Conservation (phyloP, 2,329 filamentous ascomycete genomes). For the Phialocephala subalpina region DNA sequence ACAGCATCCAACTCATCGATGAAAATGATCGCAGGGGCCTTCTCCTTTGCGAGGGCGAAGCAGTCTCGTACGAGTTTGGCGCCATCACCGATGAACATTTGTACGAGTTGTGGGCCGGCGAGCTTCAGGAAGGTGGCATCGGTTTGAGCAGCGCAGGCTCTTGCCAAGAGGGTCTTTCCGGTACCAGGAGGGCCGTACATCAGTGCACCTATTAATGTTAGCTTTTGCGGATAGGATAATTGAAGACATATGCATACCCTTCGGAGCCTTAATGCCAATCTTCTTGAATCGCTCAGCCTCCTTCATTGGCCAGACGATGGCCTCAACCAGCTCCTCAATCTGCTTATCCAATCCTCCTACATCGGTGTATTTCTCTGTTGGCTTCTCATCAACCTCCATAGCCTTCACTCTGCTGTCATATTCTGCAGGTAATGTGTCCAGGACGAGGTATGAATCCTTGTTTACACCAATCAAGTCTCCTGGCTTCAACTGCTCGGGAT, state of each 20-base stretch:
- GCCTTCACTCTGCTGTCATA: slow-evolving; percentile 99
- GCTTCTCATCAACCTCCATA: slow-evolving; percentile 99
- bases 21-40: slow-evolving; percentile 98
- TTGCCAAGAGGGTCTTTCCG: slow-evolving; percentile 89
- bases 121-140: slow-evolving; percentile 99
- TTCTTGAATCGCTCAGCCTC: slow-evolving; percentile 99
- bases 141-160: slow-evolving; percentile 96
- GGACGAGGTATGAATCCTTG: slow-evolving; percentile 97
- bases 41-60: slow-evolving; percentile 97
- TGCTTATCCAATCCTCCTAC: slow-evolving; percentile 98
- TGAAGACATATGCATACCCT: slow-evolving; percentile 69
- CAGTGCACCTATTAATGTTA: slow-evolving; percentile 75
- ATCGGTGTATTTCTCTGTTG: slow-evolving; percentile 98
- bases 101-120: slow-evolving; percentile 94
- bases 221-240: background rate
- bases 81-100: slow-evolving; percentile 99
- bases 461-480: slow-evolving; percentile 98
- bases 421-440: slow-evolving; percentile 95
- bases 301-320: slow-evolving; percentile 99
- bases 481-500: slow-evolving; percentile 93
- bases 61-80: slow-evolving; percentile 97
- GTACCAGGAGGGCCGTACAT: slow-evolving; percentile 97
- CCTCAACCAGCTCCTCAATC: slow-evolving; percentile 98
- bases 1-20: slow-evolving; percentile 98
- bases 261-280: slow-evolving; percentile 99